Base-by-base conservation (phyloP, 2,329 filamentous ascomycete species). In the Fusarium ambrosium region DNA sequence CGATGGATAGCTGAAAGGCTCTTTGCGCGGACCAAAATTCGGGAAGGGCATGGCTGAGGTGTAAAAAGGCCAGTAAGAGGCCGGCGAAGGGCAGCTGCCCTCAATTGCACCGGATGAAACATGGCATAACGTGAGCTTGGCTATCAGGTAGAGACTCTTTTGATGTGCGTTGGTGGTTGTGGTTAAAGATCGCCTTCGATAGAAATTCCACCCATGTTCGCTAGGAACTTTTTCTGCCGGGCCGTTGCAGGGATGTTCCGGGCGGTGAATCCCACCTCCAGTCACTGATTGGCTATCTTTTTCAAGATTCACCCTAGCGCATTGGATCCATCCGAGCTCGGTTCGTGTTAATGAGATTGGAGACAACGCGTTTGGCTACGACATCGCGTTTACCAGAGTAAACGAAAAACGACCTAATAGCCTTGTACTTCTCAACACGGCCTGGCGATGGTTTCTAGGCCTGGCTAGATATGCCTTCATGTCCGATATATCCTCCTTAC, bases 1-100 rank as follows among this genome's bases (percentile, higher is more conserved):
- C 88, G 86, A 74, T 91, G 89, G 78, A 95, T 95, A 51, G 92
- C 92, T 11, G 92, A 93, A 69, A 94, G 87, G 48, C 80, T 82
- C 32, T 82, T 78, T 24, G 76, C 36, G 48, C 82, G 82, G 45
- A 75, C 71, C 18, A 71, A 64, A 6, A 76, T 48, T 27, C 73
- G 76, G 27, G 74, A 68, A n/a, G 69, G 72, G 36, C 22, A 60
- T 48, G 60, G 63, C 24, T 62, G 59, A 37, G 59, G 24, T 5
- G 58, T 36, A 37, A 74, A 36, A n/a, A 60, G 41, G 18, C 39
- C 58, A 20, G 68, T 51, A n/a, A 79, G 56, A 7, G 76, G 73
- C 41, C 71, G 64, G 9, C 62, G 73, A 22, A 79, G 69, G 68
- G 79, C 76, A 43, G 53, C 64, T 45, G 68, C 73, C 60, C 75